A percentile compares a stretch with the other conserved stretches of the same genome.
Conservation (phyloP, 257 asterid genomes). For the Haberlea rhodopensis region DNA sequence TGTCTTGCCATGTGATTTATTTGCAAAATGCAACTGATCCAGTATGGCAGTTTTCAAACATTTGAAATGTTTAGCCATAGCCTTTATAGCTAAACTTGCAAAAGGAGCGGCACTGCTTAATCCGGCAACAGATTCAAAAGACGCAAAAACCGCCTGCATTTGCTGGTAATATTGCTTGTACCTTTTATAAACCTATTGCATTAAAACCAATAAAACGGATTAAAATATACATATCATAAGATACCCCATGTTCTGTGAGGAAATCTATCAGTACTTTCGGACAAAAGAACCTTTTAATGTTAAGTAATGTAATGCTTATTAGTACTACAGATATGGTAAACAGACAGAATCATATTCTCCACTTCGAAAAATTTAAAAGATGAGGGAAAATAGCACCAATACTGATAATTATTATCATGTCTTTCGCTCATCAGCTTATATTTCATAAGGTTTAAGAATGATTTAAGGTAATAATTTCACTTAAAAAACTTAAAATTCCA, state of each 20-base stretch:
- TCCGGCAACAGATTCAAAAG: slow-evolving; percentile 90
- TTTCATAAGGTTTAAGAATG: neutral
- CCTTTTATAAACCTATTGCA: slow-evolving; percentile 60
- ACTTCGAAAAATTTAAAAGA: slow-evolving; percentile 16
- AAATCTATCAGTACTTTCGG: too few relatives aligned
- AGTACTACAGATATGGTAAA: slow-evolving; percentile 16
- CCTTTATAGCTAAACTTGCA: slow-evolving; percentile 68
- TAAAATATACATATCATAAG: neutral
- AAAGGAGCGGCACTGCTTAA: slow-evolving; percentile 84
- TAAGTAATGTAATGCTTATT: neutral
- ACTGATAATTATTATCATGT: neutral
- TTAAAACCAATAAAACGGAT: neutral
- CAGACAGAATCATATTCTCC: slow-evolving; percentile 43
- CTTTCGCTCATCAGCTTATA: neutral
- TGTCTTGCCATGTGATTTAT: slow-evolving; percentile 47
- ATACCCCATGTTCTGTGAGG: neutral
- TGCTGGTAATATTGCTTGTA: slow-evolving; percentile 91
- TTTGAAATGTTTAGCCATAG: slow-evolving; percentile 75
- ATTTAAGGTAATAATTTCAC: neutral
- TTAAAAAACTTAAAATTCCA: too few relatives aligned
- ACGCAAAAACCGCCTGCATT: slow-evolving; percentile 74
- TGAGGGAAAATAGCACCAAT: neutral
- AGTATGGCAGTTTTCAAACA: slow-evolving; percentile 63
- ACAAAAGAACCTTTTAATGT: neutral
- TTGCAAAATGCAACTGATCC: slow-evolving; percentile 67